Percentiles rank a stretch among this genome's conserved stretches.
These are phyloP conservation scores for Monilinia aucupariae DNA, from an alignment of 2,329 filamentous ascomycete species.

Conservation along the genomic window DNA sequence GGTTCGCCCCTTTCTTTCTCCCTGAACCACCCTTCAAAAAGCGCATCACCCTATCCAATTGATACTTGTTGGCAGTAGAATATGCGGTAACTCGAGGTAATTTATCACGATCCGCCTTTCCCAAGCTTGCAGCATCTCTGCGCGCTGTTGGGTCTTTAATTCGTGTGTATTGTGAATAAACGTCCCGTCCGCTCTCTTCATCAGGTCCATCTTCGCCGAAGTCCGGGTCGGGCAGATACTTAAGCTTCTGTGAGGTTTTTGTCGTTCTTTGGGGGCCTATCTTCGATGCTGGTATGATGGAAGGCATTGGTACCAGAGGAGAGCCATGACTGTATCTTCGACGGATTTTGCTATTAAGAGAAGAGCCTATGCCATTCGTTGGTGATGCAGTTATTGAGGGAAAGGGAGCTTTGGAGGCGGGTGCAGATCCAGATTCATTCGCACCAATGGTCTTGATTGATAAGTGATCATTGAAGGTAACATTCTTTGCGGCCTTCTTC, in stretches of 20 bases:
- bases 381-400: slow-evolving; percentile 32
- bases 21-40: slow-evolving; percentile 76
- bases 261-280: slow-evolving; percentile 93
- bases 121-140: slow-evolving; percentile 83
- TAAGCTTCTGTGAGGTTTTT: slow-evolving; percentile 93
- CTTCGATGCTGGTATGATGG: slow-evolving; percentile 49
- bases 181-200: slow-evolving; percentile 88
- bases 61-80: slow-evolving; percentile 88
- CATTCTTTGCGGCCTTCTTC: slow-evolving; percentile 43
- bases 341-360: slow-evolving; percentile 81
- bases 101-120: slow-evolving; percentile 84
- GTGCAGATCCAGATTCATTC: slow-evolving; percentile 5
- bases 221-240: slow-evolving; percentile 89
- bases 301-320: slow-evolving; percentile 34
- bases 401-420: not conserved
- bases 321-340: slow-evolving; percentile 76
- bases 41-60: slow-evolving; percentile 81
- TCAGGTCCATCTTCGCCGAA: slow-evolving; percentile 70
- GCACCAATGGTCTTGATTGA: slow-evolving; percentile 55
- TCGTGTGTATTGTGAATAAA: slow-evolving; percentile 94
- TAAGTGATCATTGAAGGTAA: slow-evolving; percentile 72
- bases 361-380: slow-evolving; percentile 56
- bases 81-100: slow-evolving; percentile 93
- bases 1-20: slow-evolving; percentile 71
- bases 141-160: slow-evolving; percentile 95